Percentiles rank a stretch among this genome's conserved stretches.
phyloP scores from a whole-genome alignment of 2,329 filamentous ascomycete species.

The Ambrosiella cleistominuta region DNA sequence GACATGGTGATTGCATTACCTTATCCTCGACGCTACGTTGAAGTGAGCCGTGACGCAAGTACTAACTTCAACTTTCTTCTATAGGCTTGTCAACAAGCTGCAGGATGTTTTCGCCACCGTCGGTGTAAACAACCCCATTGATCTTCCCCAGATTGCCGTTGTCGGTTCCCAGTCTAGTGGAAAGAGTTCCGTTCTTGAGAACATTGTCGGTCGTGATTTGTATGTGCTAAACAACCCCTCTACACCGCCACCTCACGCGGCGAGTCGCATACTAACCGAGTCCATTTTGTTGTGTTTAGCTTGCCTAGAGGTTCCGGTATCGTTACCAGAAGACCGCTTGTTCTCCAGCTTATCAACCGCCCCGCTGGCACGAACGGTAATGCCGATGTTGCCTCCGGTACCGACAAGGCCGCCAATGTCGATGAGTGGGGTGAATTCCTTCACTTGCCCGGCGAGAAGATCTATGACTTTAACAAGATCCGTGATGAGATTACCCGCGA shows the following conservation, averaged over 20 bases:
- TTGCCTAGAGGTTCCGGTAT: conserved; percentile 94
- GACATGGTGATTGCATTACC: not conserved
- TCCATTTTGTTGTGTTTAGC: conserved; percentile 32
- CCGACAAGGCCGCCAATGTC: conserved; percentile 73
- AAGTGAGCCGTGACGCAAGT: not conserved
- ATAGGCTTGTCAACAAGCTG: conserved; percentile 85
- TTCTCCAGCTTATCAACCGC: conserved; percentile 95
- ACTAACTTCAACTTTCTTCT: conserved; percentile 12
- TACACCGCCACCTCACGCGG: not conserved
- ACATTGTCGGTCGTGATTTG: conserved; percentile 98
- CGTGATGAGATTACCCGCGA: conserved; percentile 93
- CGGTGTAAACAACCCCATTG: conserved; percentile 97
- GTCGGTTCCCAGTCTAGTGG: conserved; percentile 97
- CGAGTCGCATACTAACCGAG: conserved; percentile 11
- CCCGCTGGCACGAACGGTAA: conserved; percentile 54
- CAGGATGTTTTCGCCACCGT: conserved; percentile 99
- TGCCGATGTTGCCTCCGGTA: conserved; percentile 44
- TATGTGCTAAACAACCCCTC: conserved; percentile 35
- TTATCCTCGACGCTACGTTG: not conserved
- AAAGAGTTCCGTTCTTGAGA: conserved; percentile 97
- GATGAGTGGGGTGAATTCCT: conserved; percentile 99
- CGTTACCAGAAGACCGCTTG: conserved; percentile 84
- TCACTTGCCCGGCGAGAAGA: conserved; percentile 93
- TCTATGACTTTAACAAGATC: conserved; percentile 96
- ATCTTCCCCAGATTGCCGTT: conserved; percentile 93